Base-by-base conservation (phyloP, 2,329 filamentous ascomycete species). In the Paramyrothecium sp. region DNA sequence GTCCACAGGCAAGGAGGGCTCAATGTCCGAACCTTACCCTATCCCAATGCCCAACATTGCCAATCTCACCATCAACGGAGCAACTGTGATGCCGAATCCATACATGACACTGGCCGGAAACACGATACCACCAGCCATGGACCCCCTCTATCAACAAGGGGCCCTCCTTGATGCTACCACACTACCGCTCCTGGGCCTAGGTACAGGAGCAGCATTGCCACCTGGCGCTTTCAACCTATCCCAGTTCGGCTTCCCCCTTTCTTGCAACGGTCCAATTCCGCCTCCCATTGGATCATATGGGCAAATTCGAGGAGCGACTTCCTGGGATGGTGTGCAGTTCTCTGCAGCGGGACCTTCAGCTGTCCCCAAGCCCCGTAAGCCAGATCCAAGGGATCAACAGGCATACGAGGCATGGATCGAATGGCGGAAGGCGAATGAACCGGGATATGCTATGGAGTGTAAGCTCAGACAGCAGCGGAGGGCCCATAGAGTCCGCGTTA, bases 371-470 rank as follows among this genome's bases (percentile, higher is more conserved):
- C 78, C 78, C 11, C 71, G 70, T 3, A 63, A 67, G 30, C 77
- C 76, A 50, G 67, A 80, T 58, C 65, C 78, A 13, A 57, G 64
- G 49, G 71, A 72, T 23, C 79, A 81, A 64, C 75, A 78, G 58
- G 69, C 71, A 57, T 81, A 81, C 63, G 78, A 81, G 65, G 75
- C 72, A 38, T 81, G 74, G 61, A 74, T 81, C 34, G 78, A 81
- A 64, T 79, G 74, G 74, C 74, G 77, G 56, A 81, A 81, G 60
- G 75, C 75, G 21, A 74, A 75, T 51, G 75, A 80, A 60, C 78
- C 78, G 7, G 77, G 76, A 2, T 81, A 81, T 61, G 78, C 79
- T 22, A 61, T 75, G 57, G 70, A 74, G 61, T 81, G 79, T 67
- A 78, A 78, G 59, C 67, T 69, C 46, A 69, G 78, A 51, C 78